phyloP scores from a whole-genome alignment of 2,329 filamentous ascomycete genomes.

The Epichloe coenophiala region DNA sequence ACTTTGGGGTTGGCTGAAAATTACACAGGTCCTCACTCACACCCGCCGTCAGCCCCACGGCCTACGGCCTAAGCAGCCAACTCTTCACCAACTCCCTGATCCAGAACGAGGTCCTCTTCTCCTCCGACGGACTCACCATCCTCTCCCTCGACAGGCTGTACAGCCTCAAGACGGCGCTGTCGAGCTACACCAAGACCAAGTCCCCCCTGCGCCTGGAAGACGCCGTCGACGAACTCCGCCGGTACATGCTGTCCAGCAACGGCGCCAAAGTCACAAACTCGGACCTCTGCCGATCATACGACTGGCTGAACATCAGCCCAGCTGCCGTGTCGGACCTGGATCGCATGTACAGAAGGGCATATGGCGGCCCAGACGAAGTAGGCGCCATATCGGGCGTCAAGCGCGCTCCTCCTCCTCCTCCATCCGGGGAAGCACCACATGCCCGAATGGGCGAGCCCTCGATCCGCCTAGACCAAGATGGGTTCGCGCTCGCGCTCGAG shows the following conservation, averaged over 20 bases:
- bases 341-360: conserved; percentile 41
- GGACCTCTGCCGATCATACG: conserved; percentile 40
- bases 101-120: conserved; percentile 50
- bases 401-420: not conserved
- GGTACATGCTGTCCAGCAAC: conserved; percentile 41
- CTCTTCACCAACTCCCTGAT: conserved; percentile 42
- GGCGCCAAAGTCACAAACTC: conserved; percentile 34
- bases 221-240: conserved; percentile 48
- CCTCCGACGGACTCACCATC: conserved; percentile 43
- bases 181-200: conserved; percentile 37
- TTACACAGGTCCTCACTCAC: conserved; percentile 23
- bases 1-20: not conserved
- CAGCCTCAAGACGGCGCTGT: conserved; percentile 48
- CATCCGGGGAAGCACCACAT: not conserved
- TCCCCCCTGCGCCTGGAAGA: conserved; percentile 38
- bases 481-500: conserved; percentile 11
- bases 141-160: conserved; percentile 49
- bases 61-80: conserved; percentile 33
- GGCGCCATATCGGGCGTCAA: conserved; percentile 32
- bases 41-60: conserved; percentile 27
- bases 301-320: conserved; percentile 40
- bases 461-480: conserved; percentile 6
- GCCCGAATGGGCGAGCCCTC: conserved; percentile 7
- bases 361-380: conserved; percentile 33
- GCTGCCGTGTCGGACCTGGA: conserved; percentile 39